Percentiles rank a stretch among this genome's conserved stretches.
Conservation (phyloP, 805 yeast species). For the Scheffersomyces lignosus region DNA sequence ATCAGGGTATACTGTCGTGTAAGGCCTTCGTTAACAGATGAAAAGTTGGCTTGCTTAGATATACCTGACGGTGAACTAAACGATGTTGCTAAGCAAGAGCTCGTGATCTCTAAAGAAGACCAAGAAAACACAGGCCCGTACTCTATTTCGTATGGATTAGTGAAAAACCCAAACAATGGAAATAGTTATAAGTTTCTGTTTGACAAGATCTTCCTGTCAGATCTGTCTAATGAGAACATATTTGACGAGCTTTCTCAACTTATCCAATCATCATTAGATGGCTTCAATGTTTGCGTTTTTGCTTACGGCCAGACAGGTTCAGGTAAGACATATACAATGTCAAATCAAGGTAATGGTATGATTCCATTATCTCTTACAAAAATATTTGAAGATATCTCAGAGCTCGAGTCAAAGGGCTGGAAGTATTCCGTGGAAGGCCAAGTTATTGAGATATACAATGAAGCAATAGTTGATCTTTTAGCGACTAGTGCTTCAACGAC, state of each 20-base stretch:
- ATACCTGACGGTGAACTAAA: constrained; percentile 27
- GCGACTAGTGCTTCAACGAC: constrained; percentile 16
- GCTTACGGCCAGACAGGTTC: constrained; percentile 96
- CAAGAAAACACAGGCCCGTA: constrained; percentile 11
- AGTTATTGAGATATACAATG: constrained; percentile 89
- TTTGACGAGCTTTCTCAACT: constrained; percentile 86
- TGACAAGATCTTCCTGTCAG: constrained; percentile 71
- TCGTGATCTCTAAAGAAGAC: constrained; percentile 25
- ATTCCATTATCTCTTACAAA: constrained; percentile 74
- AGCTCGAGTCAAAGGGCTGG: constrained; percentile 60
- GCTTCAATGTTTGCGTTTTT: constrained; percentile 87
- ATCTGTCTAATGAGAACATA: constrained; percentile 56
- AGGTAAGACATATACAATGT: constrained; percentile 93
- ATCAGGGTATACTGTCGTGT: constrained; percentile 88
- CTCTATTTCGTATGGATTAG: constrained; percentile 16
- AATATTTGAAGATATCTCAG: constrained; percentile 59
- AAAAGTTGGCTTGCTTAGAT: constrained; percentile 13
- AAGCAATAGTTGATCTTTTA: constrained; percentile 70
- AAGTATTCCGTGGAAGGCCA: constrained; percentile 62
- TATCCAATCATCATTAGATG: constrained; percentile 77
- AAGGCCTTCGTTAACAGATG: constrained; percentile 51
- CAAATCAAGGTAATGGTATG: constrained; percentile 67
- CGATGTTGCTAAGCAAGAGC: constrained; percentile 36
- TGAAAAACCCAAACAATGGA: constrained; percentile 6
- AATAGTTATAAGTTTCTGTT: constrained; percentile 53